These are phyloP conservation scores for Penicillium turbatum DNA, from an alignment of 495 filamentous ascomycete species.

Conservation along the genomic window DNA sequence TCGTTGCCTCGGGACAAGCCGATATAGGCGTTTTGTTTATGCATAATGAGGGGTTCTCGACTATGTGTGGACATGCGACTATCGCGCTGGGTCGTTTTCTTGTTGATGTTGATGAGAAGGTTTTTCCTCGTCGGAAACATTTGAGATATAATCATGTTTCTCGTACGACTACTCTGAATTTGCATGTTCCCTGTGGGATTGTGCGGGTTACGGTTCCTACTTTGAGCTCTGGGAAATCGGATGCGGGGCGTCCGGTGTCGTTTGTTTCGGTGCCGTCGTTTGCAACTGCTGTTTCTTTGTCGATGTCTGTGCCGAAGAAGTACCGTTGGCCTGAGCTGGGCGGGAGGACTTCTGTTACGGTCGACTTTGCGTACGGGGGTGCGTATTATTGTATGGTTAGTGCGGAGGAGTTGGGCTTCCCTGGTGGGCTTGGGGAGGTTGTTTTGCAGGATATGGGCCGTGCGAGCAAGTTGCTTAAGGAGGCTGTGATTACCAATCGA, in stretches of 20 bases:
- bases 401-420: constrained; percentile 14
- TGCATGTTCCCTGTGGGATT: constrained; percentile 18
- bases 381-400: constrained; percentile 15
- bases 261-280: constrained; percentile 24
- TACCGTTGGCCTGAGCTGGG: constrained; percentile 14
- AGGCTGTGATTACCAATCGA: constrained; percentile 7
- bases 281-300: constrained; percentile 12
- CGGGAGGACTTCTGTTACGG: constrained; percentile 4
- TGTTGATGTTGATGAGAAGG: constrained; percentile 11
- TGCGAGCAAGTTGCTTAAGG: constrained; percentile 18
- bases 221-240: constrained; percentile 11
- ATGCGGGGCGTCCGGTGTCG: constrained; percentile 15
- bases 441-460: constrained; percentile 15
- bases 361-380: constrained; percentile 15
- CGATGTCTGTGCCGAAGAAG: constrained; percentile 12
- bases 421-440: constrained; percentile 5
- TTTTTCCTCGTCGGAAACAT: constrained; percentile 12
- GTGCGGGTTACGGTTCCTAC: constrained; percentile 19
- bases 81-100: constrained; percentile 34
- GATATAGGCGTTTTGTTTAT: constrained; percentile 22
- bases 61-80: constrained; percentile 60
- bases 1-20: constrained; percentile 11
- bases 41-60: constrained; percentile 74
- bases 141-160: constrained; percentile 3
- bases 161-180: constrained; percentile 4